Base-by-base conservation (phyloP, 176 grass and related monocot species). In the Aegilops speltoides region DNA sequence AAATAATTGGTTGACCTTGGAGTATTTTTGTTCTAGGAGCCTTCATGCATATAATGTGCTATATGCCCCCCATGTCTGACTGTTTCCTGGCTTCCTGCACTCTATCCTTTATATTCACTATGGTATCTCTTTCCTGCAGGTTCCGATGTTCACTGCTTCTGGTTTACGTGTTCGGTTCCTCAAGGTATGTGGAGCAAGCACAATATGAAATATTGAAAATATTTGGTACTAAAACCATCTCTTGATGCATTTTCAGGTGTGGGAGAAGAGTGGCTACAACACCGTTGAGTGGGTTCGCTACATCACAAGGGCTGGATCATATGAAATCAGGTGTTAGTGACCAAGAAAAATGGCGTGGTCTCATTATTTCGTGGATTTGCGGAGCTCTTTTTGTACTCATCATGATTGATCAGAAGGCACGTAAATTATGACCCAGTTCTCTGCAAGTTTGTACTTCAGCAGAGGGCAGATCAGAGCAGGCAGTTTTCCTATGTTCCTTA, bases 181-280 rank as follows among this genome's bases (percentile, higher is more conserved):
- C 5, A 99, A 99, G 97, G 97, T 94, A 94, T 81, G 82, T 79
- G 24, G 10, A 62, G 38, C 65, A 36, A 74, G 20, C 64, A 28
- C 91, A 64, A 29, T 90, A 61, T 45, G 24, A 60, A 78, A 57
- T 5, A 10, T 50, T 45, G 36, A 76, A 79, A 59, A 36, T 77
- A n/a, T 17, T 20, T 72, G 20, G 46, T 62, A 62, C 69, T 66
- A 83, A 83, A 37, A 36, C 20, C n/a, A 86, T 90, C 14, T 15
- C 61, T 10, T 68, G 77, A 61, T 71, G 46, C 83, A 15, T 84
- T 83, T 90, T 54, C 64, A 99, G 97, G 97, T 99, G 7, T 99
- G 97, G 97, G 97, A 99, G 78, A 99, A 99, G 90, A 99, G 97
- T 83, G 97, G 97, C 82, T 99, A 99, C 73, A 99, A 99, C 87